Evolutionary conservation across 495 filamentous ascomycete species (phyloP).

Genomic region (Parachaetomium inaequale): DNA sequence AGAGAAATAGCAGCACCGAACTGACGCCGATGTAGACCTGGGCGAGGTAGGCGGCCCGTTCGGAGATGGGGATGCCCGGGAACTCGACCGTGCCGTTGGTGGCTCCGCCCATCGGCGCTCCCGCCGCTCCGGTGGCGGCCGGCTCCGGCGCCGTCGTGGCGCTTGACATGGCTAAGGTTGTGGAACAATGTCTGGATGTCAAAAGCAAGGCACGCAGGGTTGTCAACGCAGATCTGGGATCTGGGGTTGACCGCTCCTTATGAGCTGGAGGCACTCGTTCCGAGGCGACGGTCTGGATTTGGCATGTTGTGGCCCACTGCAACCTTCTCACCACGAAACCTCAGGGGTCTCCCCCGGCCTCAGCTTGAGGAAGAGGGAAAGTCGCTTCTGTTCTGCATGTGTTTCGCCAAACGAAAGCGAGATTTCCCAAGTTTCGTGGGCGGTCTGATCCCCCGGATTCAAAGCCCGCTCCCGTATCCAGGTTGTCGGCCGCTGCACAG

Average conservation of each 20-base stretch:
- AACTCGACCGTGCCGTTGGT: neutral
- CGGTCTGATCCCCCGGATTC: constrained; percentile 3
- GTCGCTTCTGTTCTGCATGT: neutral
- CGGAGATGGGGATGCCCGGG: constrained; percentile 16
- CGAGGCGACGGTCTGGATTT: neutral
- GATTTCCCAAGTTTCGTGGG: constrained; percentile 6
- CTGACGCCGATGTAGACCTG: constrained; percentile 23
- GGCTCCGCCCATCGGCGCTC: neutral
- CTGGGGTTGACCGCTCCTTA: neutral
- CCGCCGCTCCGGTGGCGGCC: neutral
- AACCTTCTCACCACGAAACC: neutral
- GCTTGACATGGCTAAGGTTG: neutral
- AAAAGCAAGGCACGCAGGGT: constrained; percentile 1
- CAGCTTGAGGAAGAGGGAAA: neutral
- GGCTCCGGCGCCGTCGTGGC: neutral
- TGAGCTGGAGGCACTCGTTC: neutral
- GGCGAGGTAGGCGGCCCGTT: constrained; percentile 21
- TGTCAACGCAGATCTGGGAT: neutral
- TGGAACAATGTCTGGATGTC: neutral
- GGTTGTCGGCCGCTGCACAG: neutral
- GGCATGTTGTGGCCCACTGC: neutral
- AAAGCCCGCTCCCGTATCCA: neutral
- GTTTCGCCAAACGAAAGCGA: constrained; percentile 6
- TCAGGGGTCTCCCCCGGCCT: neutral
- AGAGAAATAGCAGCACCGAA: constrained; percentile 19